These are phyloP conservation scores for Cyclotella sp. DNA, from an alignment of 108 stramenopile species.

Conservation along the genomic window DNA sequence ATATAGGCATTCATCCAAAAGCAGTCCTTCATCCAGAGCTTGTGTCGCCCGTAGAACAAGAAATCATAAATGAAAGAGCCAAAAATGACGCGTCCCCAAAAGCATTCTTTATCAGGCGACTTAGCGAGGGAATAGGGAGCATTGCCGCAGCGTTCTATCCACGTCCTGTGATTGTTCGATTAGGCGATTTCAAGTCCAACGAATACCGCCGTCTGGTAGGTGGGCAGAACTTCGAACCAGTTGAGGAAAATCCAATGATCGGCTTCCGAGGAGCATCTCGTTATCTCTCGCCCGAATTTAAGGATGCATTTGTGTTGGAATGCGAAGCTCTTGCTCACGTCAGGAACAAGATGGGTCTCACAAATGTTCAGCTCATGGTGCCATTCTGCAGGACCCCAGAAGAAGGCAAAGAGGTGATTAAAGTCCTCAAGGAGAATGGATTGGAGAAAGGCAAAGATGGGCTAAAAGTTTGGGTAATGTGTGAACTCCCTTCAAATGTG, in stretches of 20 bases:
- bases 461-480: slow-evolving; percentile 56
- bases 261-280: slow-evolving; percentile 51
- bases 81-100: slow-evolving; percentile 46
- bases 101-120: slow-evolving; percentile 46
- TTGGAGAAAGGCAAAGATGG: slow-evolving; percentile 44
- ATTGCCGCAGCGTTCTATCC: slow-evolving; percentile 57
- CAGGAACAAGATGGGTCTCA: slow-evolving; percentile 56
- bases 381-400: slow-evolving; percentile 55
- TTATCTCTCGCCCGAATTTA: slow-evolving; percentile 46
- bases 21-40: slow-evolving; percentile 45
- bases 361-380: slow-evolving; percentile 54
- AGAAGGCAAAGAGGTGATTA: slow-evolving; percentile 46
- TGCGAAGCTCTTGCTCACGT: slow-evolving; percentile 49
- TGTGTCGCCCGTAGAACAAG: slow-evolving; percentile 30
- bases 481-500: slow-evolving; percentile 59
- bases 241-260: slow-evolving; percentile 63
- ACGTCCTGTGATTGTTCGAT: slow-evolving; percentile 50
- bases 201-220: slow-evolving; percentile 55
- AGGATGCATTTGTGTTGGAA: slow-evolving; percentile 54
- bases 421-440: slow-evolving; percentile 45
- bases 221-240: slow-evolving; percentile 54
- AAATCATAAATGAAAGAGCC: slow-evolving; percentile 42
- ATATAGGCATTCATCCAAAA: slow-evolving; percentile 51
- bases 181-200: slow-evolving; percentile 60
- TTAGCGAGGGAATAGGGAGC: slow-evolving; percentile 50